Base-by-base conservation (phyloP, 768 basidiomycete genomes). In the Boletellus emodensis region DNA sequence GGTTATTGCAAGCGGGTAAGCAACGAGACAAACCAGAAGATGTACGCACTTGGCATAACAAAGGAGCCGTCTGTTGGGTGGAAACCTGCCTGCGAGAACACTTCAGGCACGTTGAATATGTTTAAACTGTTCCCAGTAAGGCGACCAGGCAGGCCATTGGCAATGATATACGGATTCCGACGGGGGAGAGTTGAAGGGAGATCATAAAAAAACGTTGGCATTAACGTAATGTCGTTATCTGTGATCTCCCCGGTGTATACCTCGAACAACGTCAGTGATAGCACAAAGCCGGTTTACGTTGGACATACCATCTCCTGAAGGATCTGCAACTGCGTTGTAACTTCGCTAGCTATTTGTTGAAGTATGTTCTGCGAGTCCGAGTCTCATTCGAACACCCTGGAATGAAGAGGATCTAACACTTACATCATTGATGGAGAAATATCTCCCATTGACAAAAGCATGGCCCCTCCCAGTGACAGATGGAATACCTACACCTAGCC, bases 381-480 rank as follows among this genome's bases (percentile, higher is more conserved):
- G 12, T 8, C 30, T 45, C 24, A 17, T 39, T 24, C 5, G 45
- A 37, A 45, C 17, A 3, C 9, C 4, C 30, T 32, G 32, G 17
- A 33, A 33, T 20, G 14, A 12, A 24, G n/a, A 22, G n/a, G 10
- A 14, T 32, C 15, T 30, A 33, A 30, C 18, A 71, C 83, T 57
- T 58, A 90, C 91, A 46, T 87, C 86, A 55, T 80, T 77, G 42
- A 91, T 65, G 12, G 77, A 67, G 45, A 82, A 75, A 64, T 87
- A 79, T 61, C 85, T 92, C n/a, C 94, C 94, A 59, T 97, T 95
- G 61, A 95, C 74, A 66, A 97, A 95, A 4, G 76, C 82, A 55
- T 89, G 83, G 0, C 92, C 94, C 3, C 66, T 65, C 0, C 72
- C 59, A 1, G 72, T 63, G 10, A 64, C 50, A 2, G 64, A 64